Evolutionary conservation across 768 basidiomycete species (phyloP), one percentile per base, ranked within the genome.

Genomic region (Pleurotus eryngii): DNA sequence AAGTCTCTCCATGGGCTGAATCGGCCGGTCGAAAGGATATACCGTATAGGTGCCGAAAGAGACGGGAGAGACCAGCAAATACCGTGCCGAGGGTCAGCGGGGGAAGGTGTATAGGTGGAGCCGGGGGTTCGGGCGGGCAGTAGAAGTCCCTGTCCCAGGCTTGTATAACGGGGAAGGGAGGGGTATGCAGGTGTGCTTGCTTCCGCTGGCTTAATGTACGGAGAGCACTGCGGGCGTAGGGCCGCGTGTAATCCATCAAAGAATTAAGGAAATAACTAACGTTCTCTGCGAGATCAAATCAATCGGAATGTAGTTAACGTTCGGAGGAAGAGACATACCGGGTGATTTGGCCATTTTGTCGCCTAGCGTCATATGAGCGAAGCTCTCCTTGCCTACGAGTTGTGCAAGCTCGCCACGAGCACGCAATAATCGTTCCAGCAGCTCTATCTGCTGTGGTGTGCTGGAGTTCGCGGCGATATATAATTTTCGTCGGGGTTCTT

Each of bases 111-210:
- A 89, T 75, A 56, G 89, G 84, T 24, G 92, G 89, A 11, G 86
- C 82, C 26, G 87, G 86, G 9, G 85, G 83, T 70, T 90, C 86
- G 3, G 86, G 86, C 0, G 89, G 88, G 57, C 92, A 89, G 70
- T 94, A 98, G 68, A 87, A 96, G 63, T 98, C 95, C 62, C 95
- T 82, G 72, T 98, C 97, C 97, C 97, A 99, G n/a, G 94, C 87
- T 61, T 96, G 83, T 50, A 98, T 83, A 20, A 75, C 74, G 43
- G 89, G 89, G 46, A 81, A 73, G 18, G 78, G 72, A 0, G 78
- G 73, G 1, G 84, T 77, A 18, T 76, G 72, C 26, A 93, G 81
- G 63, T 90, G 87, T 7, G 76, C 77, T 68, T 91, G 87, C 75
- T 98, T 98, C 61, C 81, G 84, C 63, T 71, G 74, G 68, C 79